Base-by-base conservation (phyloP, 2,329 filamentous ascomycete species). In the Davidsoniella eucalypti region DNA sequence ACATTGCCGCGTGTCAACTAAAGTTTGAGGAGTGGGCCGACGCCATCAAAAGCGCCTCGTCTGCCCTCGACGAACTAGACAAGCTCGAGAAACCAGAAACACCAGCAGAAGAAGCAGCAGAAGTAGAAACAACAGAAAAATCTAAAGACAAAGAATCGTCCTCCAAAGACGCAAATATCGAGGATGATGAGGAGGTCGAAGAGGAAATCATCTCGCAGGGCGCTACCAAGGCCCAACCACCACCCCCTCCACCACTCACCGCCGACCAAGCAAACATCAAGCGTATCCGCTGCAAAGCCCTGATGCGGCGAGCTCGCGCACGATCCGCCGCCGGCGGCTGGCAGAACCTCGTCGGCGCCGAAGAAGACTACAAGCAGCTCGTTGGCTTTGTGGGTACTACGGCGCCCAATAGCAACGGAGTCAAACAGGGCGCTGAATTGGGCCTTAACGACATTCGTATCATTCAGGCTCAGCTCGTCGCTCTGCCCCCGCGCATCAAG, bases 11-110 rank as follows among this genome's bases (percentile, higher is more conserved):
- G 8, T 94, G 87, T 61, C 78, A 94, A 58, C 64, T 96, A 50
- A 93, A 93, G 62, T 69, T 93, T 2, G 72, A 80, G 54, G 81
- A 90, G 54, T 95, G 87, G 85, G 87, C 88, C 57, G 79, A 85
- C 26, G 85, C 87, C 8, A 73, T 87, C 41, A 80, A 81, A 45
- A 73, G 76, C 8, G 87, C 88, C 1, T 84, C 79, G 0, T 70
- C 75, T 9, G 81, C 86, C 2, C 61, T 96, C 0, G 81, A 88
- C 9, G 72, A 75, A 0, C 66, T 96, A n/a, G 78, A 83, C 54
- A 71, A 73, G 25, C 59, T 90, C 57, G 65, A 72, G 47, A 60
- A 61, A 47, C 59, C 29, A 17, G 26, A 56, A 5, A 57, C 58
- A 9, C 55, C 58, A 4, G 45, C 53, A 3, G 55, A 53, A 14